A percentile compares a stretch with the other conserved stretches of the same genome.
Conservation (phyloP, 2,329 filamentous ascomycete species). For the Microascus cirrosus region DNA sequence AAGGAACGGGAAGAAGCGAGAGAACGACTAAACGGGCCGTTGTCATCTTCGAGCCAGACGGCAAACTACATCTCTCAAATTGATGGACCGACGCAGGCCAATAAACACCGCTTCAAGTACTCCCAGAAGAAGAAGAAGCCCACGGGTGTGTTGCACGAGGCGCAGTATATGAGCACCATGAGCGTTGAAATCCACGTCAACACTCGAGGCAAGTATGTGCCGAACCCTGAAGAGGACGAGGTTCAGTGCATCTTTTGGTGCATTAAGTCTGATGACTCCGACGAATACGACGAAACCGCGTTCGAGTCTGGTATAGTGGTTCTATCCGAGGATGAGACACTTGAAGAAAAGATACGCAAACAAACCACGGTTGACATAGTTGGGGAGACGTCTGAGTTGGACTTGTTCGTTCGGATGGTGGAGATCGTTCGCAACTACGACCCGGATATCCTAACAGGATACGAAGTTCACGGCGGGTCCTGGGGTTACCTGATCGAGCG, state of each 20-base stretch:
- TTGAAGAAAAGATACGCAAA: constrained; percentile 50
- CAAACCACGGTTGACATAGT: constrained; percentile 54
- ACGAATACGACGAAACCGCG: constrained; percentile 23
- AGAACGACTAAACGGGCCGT: background rate
- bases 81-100: constrained; percentile 74
- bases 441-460: constrained; percentile 88
- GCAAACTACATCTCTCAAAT: constrained; percentile 62
- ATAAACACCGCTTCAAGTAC: constrained; percentile 75
- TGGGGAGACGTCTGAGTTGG: constrained; percentile 69
- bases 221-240: constrained; percentile 85
- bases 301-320: constrained; percentile 59
- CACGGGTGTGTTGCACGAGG: constrained; percentile 70
- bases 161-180: constrained; percentile 94
- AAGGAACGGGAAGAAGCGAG: background rate
- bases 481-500: constrained; percentile 96
- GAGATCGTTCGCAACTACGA: constrained; percentile 76
- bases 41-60: constrained; percentile 6
- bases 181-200: constrained; percentile 89
- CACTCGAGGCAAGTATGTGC: constrained; percentile 66
- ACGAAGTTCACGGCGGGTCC: constrained; percentile 84
- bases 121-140: constrained; percentile 64
- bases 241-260: constrained; percentile 87
- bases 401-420: constrained; percentile 74
- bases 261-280: constrained; percentile 63
- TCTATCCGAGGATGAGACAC: constrained; percentile 49